Evolutionary conservation across 2,329 filamentous ascomycete genomes (phyloP), one percentile per base, ranked within the genome.

Genomic region (Myriangium duriaei): DNA sequence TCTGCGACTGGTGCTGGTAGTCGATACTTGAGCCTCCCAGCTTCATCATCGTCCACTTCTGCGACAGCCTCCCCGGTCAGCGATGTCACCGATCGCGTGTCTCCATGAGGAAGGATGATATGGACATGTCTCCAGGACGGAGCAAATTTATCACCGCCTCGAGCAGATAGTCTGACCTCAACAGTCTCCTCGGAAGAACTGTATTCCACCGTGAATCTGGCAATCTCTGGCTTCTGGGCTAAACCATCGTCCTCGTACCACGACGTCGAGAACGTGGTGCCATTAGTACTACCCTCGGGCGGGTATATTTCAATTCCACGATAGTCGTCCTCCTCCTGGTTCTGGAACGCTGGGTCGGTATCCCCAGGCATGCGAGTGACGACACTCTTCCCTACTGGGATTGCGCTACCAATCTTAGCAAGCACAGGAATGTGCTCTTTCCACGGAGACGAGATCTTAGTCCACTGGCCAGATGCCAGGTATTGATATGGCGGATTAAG

Each of bases 181-280:
- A 74, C 56, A 39, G 63, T 59, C 10, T 60, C 57, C 3, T 61
- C 56, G 0, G 62, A 66, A 1, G 63, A 62, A 26, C 54, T 54
- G 43, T 71, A 71, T 16, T 39, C 52, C 18, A 70, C 29, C 1
- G 53, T 62, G 43, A 68, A 69, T 4, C 44, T 52, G 0, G 65
- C 60, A 14, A 67, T 60, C 12, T 50, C 49, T 2, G 61, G 55
- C 4, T 55, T 42, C 5, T 63, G 59, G 6, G 68, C 66, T 17
- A 74, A 63, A 0, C 71, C 71, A 51, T 76, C 71, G 43, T 76
- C 71, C 49, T 76, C 72, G 33, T 63, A 64, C 71, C 71, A 76
- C 0, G 55, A 62, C 11, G 55, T 62, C 11, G 42, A 43, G 42
- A 59, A 68, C 5, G 52, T 58, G 11, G 49, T 52, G 1, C 50